A percentile compares a stretch with the other conserved stretches of the same genome.
Evolutionary conservation across 202 grass and related monocot species (phyloP).

Genomic region (Cymbopogon flexuosus): DNA sequence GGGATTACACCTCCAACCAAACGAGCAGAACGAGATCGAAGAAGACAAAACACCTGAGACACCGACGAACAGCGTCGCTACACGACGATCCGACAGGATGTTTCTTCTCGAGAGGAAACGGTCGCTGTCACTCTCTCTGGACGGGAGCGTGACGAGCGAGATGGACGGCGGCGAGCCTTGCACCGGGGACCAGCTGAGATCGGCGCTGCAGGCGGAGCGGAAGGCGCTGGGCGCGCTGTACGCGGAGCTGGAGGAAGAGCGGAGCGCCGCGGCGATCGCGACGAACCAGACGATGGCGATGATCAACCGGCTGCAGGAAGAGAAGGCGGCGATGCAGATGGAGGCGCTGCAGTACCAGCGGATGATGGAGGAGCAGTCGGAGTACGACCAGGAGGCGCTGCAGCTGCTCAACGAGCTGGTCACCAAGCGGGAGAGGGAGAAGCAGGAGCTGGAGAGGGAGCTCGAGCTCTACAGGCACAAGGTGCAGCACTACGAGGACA

Average conservation of each 20-base stretch:
- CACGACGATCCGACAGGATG: constrained; percentile 48
- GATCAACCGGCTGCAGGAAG: constrained; percentile 97
- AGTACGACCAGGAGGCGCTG: constrained; percentile 98
- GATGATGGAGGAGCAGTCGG: constrained; percentile 98
- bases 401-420: constrained; percentile 89
- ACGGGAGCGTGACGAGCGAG: constrained; percentile 65
- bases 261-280: constrained; percentile 75
- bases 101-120: constrained; percentile 58
- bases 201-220: constrained; percentile 50
- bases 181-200: constrained; percentile 62
- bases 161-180: constrained; percentile 51
- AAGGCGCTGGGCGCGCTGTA: constrained; percentile 70
- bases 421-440: constrained; percentile 94
- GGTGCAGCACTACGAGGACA: constrained; percentile 60
- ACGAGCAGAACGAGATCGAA: constrained; percentile 33
- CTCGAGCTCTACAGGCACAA: constrained; percentile 60
- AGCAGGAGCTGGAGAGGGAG: constrained; percentile 81
- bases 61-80: constrained; percentile 46
- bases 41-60: constrained; percentile 62
- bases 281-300: constrained; percentile 97
- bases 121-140: constrained; percentile 59
- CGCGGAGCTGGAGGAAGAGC: constrained; percentile 88
- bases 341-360: constrained; percentile 96
- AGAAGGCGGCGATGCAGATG: constrained; percentile 99
- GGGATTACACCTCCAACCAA: constrained; percentile 8